Base-by-base conservation (phyloP, 208 protist species). In the Angomonas ambiguus region DNA sequence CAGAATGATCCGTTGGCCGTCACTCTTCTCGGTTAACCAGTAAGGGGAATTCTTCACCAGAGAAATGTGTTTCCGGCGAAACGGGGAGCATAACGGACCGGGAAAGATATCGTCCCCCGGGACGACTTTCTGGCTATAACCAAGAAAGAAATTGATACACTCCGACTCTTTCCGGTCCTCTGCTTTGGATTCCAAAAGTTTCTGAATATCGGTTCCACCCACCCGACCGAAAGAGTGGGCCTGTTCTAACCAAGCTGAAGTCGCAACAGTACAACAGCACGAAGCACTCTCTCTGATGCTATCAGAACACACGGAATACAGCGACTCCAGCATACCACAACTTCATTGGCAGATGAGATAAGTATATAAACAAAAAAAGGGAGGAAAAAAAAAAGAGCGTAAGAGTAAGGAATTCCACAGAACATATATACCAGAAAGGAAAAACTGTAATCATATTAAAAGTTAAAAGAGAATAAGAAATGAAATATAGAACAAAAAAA, bases 21-120 rank as follows among this genome's bases (percentile, higher is more conserved):
- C 87, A 55, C 84, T 91, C 63, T 93, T 93, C 61, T 93, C 84
- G 3, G 84, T 91, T 18, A 93, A 79, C 71, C 91, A 93, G 35
- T 48, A 38, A 28, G 34, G n/a, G 2, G 63, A 41, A 32, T 64
- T 38, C 2, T 57, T 64, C 27, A 87, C 42, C 32, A 45, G 24
- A 0, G 27, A n/a, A 45, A 72, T 35, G 67, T 91, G 69, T 28
- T 69, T 66, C 42, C 81, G 83, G n/a, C 80, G 71, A 32, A 93
- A 57, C 20, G 87, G 87, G 5, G 77, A 84, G 71, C 87, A 93
- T 56, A 91, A 76, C 24, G 87, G 83, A 0, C 87, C 87, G 3
- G 84, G 83, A 56, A 93, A 93, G 41, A 77, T 77, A 1, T 49
- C 38, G 38, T 45, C 38, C 16, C 38, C 38, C 16, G 38, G 38